phyloP scores from a whole-genome alignment of 1,284 basidiomycete genomes.

The Rhodotorula sp. region DNA sequence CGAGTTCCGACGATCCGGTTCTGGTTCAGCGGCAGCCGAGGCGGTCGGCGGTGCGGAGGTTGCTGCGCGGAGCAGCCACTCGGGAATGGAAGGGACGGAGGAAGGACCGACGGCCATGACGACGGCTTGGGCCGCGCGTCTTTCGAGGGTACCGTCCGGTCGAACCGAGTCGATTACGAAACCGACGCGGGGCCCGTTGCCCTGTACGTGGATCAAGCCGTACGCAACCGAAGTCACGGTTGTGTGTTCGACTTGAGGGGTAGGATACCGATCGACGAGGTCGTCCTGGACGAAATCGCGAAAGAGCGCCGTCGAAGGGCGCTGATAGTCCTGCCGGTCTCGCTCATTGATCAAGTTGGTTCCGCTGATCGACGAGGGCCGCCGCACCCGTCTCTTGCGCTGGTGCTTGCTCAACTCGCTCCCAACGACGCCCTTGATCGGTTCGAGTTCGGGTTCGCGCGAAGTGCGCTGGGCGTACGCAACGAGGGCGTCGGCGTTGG shows the following conservation, averaged over 20 bases:
- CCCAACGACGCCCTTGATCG: slow-evolving; percentile 50
- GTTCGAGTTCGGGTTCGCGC: slow-evolving; percentile 44
- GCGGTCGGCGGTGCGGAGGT: too few species aligned
- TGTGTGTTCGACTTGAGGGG: slow-evolving; percentile 30
- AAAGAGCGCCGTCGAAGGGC: slow-evolving; percentile 47
- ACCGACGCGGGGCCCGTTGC: slow-evolving; percentile 13
- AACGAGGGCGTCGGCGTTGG: slow-evolving; percentile 49
- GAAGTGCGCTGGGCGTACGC: slow-evolving; percentile 42
- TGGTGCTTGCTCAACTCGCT: slow-evolving; percentile 50
- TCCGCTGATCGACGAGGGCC: slow-evolving; percentile 7
- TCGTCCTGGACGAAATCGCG: slow-evolving; percentile 42
- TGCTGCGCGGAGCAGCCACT: slow-evolving; percentile 19
- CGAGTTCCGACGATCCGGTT: neutral
- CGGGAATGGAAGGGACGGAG: slow-evolving; percentile 44
- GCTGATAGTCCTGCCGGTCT: slow-evolving; percentile 49
- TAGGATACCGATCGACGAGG: slow-evolving; percentile 43
- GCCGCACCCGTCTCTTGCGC: slow-evolving; percentile 39
- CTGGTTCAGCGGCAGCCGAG: too few species aligned
- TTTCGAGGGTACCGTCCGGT: slow-evolving; percentile 12
- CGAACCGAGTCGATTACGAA: slow-evolving; percentile 17
- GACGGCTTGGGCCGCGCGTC: slow-evolving; percentile 29
- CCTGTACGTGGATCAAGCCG: slow-evolving; percentile 17
- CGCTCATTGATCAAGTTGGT: slow-evolving; percentile 49
- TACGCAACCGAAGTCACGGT: slow-evolving; percentile 31
- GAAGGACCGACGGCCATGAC: slow-evolving; percentile 49